These are phyloP conservation scores for Pestalotiopsis sp. DNA, from an alignment of 2,329 filamentous ascomycete genomes.

Conservation along the genomic window DNA sequence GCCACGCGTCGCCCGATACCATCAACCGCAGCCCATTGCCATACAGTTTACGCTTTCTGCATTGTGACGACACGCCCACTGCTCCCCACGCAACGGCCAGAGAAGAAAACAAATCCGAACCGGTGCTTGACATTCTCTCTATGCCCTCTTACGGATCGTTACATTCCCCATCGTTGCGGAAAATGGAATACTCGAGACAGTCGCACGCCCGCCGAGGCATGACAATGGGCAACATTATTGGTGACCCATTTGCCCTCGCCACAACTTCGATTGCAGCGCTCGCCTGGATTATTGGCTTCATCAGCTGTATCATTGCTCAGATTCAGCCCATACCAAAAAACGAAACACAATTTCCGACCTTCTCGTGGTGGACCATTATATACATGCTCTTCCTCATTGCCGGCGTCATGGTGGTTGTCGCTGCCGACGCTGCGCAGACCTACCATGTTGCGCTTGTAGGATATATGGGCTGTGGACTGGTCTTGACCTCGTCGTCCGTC, in stretches of 20 bases:
- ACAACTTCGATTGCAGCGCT: constrained; percentile 93
- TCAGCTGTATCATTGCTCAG: constrained; percentile 78
- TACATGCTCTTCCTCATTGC: constrained; percentile 84
- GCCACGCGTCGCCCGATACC: background rate
- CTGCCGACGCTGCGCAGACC: constrained; percentile 79
- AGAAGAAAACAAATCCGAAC: background rate
- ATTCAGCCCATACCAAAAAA: constrained; percentile 45
- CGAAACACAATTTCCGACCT: constrained; percentile 73
- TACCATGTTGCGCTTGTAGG: constrained; percentile 93
- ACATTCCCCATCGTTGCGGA: constrained; percentile 73
- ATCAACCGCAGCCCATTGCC: background rate
- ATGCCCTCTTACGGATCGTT: constrained; percentile 78
- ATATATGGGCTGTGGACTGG: constrained; percentile 80
- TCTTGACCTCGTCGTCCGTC: constrained; percentile 83
- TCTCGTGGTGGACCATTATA: constrained; percentile 88
- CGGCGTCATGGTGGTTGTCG: constrained; percentile 80
- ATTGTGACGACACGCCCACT: background rate
- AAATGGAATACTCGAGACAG: constrained; percentile 74
- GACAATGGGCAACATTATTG: constrained; percentile 85
- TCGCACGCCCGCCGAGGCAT: constrained; percentile 62
- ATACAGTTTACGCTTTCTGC: background rate
- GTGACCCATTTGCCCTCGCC: constrained; percentile 93
- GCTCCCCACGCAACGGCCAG: background rate
- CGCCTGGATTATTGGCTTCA: constrained; percentile 92
- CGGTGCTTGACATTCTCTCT: constrained; percentile 37